A percentile compares a stretch with the other conserved stretches of the same genome.
Evolutionary conservation across 768 basidiomycete species (phyloP).

Genomic region (Collybia mongolica): DNA sequence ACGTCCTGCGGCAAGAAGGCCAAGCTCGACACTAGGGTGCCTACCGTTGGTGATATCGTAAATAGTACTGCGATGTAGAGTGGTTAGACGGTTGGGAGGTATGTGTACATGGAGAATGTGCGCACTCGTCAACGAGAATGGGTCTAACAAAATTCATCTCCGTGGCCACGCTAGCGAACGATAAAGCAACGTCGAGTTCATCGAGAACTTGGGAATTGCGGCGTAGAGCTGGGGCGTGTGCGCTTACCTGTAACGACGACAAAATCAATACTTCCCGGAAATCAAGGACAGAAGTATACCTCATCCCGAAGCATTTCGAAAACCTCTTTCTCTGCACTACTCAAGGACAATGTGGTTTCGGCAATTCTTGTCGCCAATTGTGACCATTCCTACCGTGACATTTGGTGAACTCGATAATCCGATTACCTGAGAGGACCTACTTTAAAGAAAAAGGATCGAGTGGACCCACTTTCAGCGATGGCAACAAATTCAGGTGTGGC

Average conservation of each 20-base stretch:
- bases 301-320: slow-evolving; percentile 69
- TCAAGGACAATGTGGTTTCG: slow-evolving; percentile 52
- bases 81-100: background rate
- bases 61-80: slow-evolving; percentile 35
- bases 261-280: slow-evolving; percentile 1
- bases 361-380: slow-evolving; percentile 67
- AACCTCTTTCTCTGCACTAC: slow-evolving; percentile 64
- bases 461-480: slow-evolving; percentile 63
- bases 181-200: slow-evolving; percentile 82
- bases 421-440: slow-evolving; percentile 29
- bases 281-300: slow-evolving; percentile 31
- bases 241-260: slow-evolving; percentile 55
- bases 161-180: slow-evolving; percentile 77
- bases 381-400: slow-evolving; percentile 61
- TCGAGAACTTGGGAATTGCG: slow-evolving; percentile 78
- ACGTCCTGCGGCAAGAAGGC: slow-evolving; percentile 70
- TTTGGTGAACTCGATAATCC: background rate
- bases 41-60: slow-evolving; percentile 79
- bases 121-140: slow-evolving; percentile 66
- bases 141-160: slow-evolving; percentile 81
- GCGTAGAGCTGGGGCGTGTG: slow-evolving; percentile 53
- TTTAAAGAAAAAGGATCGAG: slow-evolving; percentile 66
- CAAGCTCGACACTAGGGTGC: slow-evolving; percentile 92
- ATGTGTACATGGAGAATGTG: background rate
- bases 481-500: slow-evolving; percentile 48